A percentile compares a stretch with the other conserved stretches of the same genome.
phyloP scores from a whole-genome alignment of 2,329 filamentous ascomycete species.

The Aschersonia sp. region DNA sequence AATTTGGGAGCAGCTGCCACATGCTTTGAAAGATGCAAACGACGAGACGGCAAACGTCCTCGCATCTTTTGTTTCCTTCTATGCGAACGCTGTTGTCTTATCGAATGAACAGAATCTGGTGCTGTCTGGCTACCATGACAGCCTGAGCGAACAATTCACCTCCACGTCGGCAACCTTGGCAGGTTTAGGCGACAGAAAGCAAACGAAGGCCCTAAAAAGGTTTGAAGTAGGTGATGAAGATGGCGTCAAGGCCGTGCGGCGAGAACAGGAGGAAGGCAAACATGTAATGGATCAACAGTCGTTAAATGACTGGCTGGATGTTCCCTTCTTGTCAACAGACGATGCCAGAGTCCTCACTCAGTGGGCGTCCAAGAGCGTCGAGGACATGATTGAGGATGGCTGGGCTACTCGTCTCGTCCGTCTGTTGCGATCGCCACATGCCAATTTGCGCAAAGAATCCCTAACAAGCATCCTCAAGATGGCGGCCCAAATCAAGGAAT shows the following conservation, averaged over 20 bases:
- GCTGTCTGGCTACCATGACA: constrained; percentile 10
- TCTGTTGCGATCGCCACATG: constrained; percentile 61
- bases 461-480: constrained; percentile 54
- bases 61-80: constrained; percentile 41
- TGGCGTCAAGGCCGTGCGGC: constrained; percentile 1
- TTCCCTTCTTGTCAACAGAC: constrained; percentile 28
- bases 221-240: constrained; percentile 4
- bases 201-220: constrained; percentile 7
- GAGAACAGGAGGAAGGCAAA: constrained; percentile 3
- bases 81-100: constrained; percentile 38
- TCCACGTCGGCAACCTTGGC: constrained; percentile 9
- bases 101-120: neutral
- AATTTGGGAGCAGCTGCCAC: constrained; percentile 66
- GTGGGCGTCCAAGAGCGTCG: constrained; percentile 65
- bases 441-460: constrained; percentile 67
- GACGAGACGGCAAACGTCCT: constrained; percentile 29
- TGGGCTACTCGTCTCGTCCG: constrained; percentile 55
- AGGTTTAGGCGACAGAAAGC: constrained; percentile 7
- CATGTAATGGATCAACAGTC: constrained; percentile 22
- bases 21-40: constrained; percentile 38
- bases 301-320: constrained; percentile 36
- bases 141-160: constrained; percentile 15
- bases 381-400: constrained; percentile 67
- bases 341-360: constrained; percentile 39
- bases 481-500: constrained; percentile 47